These are phyloP conservation scores for Trametes punicea DNA, from an alignment of 768 basidiomycete genomes.

Conservation along the genomic window DNA sequence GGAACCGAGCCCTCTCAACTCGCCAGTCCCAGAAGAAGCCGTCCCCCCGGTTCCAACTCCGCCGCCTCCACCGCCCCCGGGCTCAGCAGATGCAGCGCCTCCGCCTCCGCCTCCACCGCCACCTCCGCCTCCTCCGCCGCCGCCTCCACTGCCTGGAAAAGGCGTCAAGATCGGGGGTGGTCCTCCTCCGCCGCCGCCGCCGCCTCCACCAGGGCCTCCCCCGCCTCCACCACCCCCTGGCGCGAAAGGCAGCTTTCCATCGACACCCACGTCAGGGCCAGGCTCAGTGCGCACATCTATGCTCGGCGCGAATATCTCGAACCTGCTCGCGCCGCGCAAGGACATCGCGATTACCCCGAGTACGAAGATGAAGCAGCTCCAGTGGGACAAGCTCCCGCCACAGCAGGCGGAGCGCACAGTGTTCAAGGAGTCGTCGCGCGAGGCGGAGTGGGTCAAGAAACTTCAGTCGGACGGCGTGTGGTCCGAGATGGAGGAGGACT, in stretches of 20 bases:
- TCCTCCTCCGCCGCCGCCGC: conserved; percentile 37
- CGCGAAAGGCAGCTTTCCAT: conserved; percentile 29
- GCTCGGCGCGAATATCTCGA: conserved; percentile 55
- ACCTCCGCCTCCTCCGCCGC: conserved; percentile 32
- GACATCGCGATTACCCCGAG: conserved; percentile 81
- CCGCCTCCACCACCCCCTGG: conserved; percentile 39
- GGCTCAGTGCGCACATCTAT: conserved; percentile 58
- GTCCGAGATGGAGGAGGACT: conserved; percentile 96
- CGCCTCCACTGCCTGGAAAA: conserved; percentile 27
- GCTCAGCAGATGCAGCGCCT: conserved; percentile 25
- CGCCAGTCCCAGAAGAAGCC: conserved; percentile 39
- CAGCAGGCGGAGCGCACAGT: conserved; percentile 81
- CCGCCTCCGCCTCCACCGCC: conserved; percentile 32
- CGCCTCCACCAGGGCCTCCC: conserved; percentile 37
- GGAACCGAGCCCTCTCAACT: conserved; percentile 35
- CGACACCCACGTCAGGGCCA: conserved; percentile 37
- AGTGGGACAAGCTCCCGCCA: conserved; percentile 98
- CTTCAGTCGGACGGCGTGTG: conserved; percentile 85
- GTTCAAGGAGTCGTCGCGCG: conserved; percentile 74
- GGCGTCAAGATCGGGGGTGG: conserved; percentile 12
- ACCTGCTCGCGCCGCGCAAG: conserved; percentile 66
- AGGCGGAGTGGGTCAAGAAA: conserved; percentile 78
- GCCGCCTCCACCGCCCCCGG: conserved; percentile 31
- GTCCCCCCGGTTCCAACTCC: conserved; percentile 22
- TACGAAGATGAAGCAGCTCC: conserved; percentile 95